Percentiles rank a stretch among this genome's conserved stretches.
Evolutionary conservation across 305 asterid species (phyloP).

Genomic region (Fraxinus greggii): DNA sequence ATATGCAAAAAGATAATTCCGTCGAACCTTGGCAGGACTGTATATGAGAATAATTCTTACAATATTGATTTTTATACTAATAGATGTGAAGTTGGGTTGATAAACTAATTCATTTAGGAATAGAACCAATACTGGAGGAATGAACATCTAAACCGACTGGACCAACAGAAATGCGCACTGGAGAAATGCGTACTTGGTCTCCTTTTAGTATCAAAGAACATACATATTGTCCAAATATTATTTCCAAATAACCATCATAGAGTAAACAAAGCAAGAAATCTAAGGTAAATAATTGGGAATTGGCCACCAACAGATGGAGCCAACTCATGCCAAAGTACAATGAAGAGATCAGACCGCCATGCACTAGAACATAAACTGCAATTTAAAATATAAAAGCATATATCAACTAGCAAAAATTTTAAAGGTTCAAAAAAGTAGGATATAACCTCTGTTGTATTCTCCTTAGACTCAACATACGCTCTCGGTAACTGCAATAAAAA

Average conservation of each 20-base stretch:
- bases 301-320: neutral
- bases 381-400: neutral
- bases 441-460: constrained; percentile 69
- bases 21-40: neutral
- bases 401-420: neutral
- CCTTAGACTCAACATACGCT: constrained; percentile 54
- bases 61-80: neutral
- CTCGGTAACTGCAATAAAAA: constrained; percentile 45
- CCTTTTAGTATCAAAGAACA: neutral
- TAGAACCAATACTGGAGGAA: neutral
- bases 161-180: neutral
- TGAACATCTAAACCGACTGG: neutral
- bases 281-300: neutral
- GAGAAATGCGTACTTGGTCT: neutral
- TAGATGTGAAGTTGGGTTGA: too few relatives aligned
- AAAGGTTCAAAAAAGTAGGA: neutral
- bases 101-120: neutral
- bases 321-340: neutral
- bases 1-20: neutral
- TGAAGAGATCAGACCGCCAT: neutral
- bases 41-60: neutral
- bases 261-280: constrained; percentile 10
- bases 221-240: neutral
- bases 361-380: constrained; percentile 7
- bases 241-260: neutral